phyloP scores from a whole-genome alignment of 2,329 filamentous ascomycete species.

The Coniella vitis region DNA sequence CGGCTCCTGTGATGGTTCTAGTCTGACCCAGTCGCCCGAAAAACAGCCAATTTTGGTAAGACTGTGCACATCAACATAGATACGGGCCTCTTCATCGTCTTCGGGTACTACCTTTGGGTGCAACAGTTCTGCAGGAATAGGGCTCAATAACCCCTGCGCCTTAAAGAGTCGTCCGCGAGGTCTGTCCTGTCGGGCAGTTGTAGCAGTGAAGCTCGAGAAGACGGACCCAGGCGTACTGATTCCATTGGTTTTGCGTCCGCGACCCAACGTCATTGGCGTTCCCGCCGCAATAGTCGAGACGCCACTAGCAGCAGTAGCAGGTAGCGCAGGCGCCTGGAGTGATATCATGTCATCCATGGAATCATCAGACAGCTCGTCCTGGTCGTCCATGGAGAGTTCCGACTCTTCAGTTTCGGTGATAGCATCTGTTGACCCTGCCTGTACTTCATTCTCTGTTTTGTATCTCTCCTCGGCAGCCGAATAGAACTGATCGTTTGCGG shows the following conservation, averaged over 20 bases:
- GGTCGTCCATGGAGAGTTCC: conserved; percentile 61
- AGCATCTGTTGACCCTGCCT: conserved; percentile 51
- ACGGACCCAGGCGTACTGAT: conserved; percentile 79
- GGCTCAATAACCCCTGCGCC: conserved; percentile 65
- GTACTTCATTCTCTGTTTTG: conserved; percentile 50
- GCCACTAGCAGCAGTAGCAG: conserved; percentile 70
- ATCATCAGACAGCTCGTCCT: conserved; percentile 76
- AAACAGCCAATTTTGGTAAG: conserved; percentile 90
- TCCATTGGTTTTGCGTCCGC: conserved; percentile 61
- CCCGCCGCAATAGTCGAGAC: conserved; percentile 74
- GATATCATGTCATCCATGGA: conserved; percentile 93
- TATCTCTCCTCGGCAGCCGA: conserved; percentile 80
- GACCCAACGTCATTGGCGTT: conserved; percentile 68
- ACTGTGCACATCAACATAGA: conserved; percentile 85
- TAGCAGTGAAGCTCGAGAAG: conserved; percentile 80
- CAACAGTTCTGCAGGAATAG: conserved; percentile 69
- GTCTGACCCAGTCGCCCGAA: conserved; percentile 90
- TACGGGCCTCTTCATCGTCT: conserved; percentile 81
- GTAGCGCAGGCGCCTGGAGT: conserved; percentile 69
- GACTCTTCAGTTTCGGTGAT: conserved; percentile 54
- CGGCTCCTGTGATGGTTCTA: conserved; percentile 72
- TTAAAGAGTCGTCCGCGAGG: conserved; percentile 76
- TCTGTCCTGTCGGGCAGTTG: conserved; percentile 68
- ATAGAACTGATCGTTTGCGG: conserved; percentile 84
- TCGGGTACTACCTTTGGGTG: conserved; percentile 71